These are phyloP conservation scores for Agaricus subrufescens DNA, from an alignment of 768 basidiomycete genomes.

Conservation along the genomic window DNA sequence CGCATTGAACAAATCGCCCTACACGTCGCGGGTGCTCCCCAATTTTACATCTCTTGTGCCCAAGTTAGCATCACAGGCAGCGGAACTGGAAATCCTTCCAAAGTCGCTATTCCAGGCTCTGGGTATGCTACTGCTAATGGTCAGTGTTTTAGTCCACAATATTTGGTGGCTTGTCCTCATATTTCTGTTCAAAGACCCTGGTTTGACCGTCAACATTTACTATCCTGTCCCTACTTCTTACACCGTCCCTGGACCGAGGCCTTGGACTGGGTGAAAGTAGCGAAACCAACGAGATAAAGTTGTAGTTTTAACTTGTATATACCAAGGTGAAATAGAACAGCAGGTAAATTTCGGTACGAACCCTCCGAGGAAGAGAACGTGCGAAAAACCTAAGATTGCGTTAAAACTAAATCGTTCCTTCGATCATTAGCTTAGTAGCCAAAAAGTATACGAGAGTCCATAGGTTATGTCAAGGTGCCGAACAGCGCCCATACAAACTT, in stretches of 20 bases:
- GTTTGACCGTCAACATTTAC: slow-evolving; percentile 23
- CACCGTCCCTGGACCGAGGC: slow-evolving; percentile 19
- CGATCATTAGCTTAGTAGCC: too few relatives aligned
- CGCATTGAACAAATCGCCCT: slow-evolving; percentile 45
- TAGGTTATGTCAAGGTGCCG: too few relatives aligned
- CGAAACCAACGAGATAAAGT: not conserved
- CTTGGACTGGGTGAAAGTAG: slow-evolving; percentile 13
- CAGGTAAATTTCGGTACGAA: too few relatives aligned
- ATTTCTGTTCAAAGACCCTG: slow-evolving; percentile 16
- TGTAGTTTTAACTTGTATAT: not conserved
- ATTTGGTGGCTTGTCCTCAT: not conserved
- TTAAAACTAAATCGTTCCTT: too few relatives aligned
- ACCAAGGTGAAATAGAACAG: too few relatives aligned
- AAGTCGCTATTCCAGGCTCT: slow-evolving; percentile 38
- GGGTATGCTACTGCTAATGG: slow-evolving; percentile 37
- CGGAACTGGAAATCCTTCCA: slow-evolving; percentile 38
- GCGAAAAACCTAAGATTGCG: too few relatives aligned
- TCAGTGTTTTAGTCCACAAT: slow-evolving; percentile 11
- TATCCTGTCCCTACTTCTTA: slow-evolving; percentile 22
- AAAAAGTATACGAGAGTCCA: too few relatives aligned
- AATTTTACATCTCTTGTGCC: slow-evolving; percentile 45
- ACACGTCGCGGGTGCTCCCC: slow-evolving; percentile 39
- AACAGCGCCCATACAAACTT: too few relatives aligned
- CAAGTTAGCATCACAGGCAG: slow-evolving; percentile 41
- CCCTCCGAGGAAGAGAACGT: too few relatives aligned